Conservation (phyloP, 2,329 filamentous ascomycete genomes). For the Alternaria brassicicola region DNA sequence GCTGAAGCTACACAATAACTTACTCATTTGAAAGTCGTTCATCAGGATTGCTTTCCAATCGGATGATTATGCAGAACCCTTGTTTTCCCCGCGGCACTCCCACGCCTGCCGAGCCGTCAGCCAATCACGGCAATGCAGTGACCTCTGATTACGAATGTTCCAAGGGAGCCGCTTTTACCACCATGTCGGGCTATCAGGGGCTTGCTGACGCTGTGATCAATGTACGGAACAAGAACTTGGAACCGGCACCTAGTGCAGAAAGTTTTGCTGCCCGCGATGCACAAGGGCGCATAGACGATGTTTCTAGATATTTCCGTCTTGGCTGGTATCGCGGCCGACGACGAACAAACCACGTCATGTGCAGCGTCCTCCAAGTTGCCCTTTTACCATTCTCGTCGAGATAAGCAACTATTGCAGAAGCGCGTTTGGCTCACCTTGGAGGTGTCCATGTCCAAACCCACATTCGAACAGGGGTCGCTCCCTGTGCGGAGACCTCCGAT, state of each 20-base stretch:
- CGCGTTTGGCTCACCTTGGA: not conserved
- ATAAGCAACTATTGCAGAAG: slow-evolving; percentile 2
- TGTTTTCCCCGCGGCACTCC: not conserved
- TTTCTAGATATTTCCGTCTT: not conserved
- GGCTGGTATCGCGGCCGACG: not conserved
- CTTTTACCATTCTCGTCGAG: not conserved
- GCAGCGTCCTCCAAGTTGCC: not conserved
- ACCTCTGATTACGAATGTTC: not conserved
- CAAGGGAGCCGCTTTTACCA: not conserved
- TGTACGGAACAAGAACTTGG: slow-evolving; percentile 3
- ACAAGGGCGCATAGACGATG: not conserved
- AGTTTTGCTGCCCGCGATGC: not conserved
- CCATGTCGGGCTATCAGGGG: not conserved
- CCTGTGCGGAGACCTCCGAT: not conserved
- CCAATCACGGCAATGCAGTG: slow-evolving; percentile 5
- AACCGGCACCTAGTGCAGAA: not conserved
- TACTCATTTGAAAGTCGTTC: slow-evolving; percentile 20
- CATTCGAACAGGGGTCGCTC: not conserved
- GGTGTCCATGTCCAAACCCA: not conserved
- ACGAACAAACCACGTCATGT: not conserved
- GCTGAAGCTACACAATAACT: slow-evolving; percentile 17
- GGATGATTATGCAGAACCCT: not conserved
- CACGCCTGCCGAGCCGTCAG: not conserved
- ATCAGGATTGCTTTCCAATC: not conserved
- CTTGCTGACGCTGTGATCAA: not conserved